phyloP scores from a whole-genome alignment of 2,329 filamentous ascomycete species.

The Leptographium wingfieldii region DNA sequence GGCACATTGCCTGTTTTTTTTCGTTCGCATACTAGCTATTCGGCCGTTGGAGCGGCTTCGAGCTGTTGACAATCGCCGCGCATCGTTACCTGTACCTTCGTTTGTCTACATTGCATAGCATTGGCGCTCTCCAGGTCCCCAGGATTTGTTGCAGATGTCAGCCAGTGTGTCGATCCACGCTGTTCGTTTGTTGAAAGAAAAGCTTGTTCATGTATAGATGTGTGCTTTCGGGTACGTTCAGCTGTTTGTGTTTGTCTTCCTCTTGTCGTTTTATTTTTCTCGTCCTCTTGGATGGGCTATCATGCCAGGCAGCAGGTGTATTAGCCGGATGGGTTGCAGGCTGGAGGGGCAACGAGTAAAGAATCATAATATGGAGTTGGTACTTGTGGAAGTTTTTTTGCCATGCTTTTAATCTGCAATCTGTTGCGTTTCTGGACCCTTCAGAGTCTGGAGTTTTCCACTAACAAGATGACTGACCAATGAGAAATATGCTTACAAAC shows the following conservation, averaged over 20 bases:
- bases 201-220: background rate
- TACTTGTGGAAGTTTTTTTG: too few species aligned
- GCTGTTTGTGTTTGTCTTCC: background rate
- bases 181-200: background rate
- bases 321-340: background rate
- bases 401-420: too few species aligned
- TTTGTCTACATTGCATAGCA: slow-evolving; percentile 3
- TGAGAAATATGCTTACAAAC: background rate
- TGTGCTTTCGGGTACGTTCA: background rate
- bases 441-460: background rate
- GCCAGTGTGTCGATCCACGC: background rate
- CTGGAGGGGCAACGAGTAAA: background rate
- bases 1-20: background rate
- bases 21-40: background rate
- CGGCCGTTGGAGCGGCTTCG: background rate
- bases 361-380: background rate
- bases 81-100: too few species aligned
- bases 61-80: too few species aligned
- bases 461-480: background rate
- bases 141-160: background rate
- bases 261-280: background rate
- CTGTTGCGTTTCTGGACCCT: too few species aligned
- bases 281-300: background rate
- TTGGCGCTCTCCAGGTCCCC: slow-evolving; percentile 2
- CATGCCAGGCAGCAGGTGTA: background rate